Evolutionary conservation across 306 rosid genomes (phyloP).

Genomic region (Acacia crassicarpa): DNA sequence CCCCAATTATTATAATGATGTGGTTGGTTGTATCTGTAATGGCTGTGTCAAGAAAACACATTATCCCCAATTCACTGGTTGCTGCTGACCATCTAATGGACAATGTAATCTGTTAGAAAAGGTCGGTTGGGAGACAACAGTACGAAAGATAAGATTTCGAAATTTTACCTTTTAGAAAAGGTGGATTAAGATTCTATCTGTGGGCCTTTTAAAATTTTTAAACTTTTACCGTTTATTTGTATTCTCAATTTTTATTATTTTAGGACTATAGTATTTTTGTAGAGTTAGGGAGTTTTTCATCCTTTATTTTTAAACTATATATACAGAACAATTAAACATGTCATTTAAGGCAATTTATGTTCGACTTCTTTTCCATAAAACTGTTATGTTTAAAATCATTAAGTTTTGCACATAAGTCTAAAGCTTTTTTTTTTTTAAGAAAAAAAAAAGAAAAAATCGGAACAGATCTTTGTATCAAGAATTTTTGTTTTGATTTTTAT

Average conservation of each 20-base stretch:
- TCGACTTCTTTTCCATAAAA: not conserved
- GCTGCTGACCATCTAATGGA: not conserved
- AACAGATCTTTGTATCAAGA: too few species aligned
- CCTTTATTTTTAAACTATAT: not conserved
- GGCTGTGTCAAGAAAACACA: not conserved
- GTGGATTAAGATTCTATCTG: not conserved
- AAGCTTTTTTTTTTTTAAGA: too few species aligned
- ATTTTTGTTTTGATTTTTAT: too few species aligned
- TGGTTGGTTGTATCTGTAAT: not conserved
- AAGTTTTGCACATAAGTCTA: not conserved
- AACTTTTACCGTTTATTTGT: not conserved
- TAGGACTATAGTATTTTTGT: not conserved
- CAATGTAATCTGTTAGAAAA: not conserved
- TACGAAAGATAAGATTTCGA: not conserved
- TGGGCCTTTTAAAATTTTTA: not conserved
- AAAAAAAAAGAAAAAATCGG: too few species aligned
- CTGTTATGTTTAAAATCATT: not conserved
- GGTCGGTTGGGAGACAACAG: not conserved
- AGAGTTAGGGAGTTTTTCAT: not conserved
- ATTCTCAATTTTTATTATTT: not conserved
- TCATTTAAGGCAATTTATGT: not conserved
- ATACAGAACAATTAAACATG: not conserved
- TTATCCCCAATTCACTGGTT: not conserved
- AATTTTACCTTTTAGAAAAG: not conserved
- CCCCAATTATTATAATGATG: not conserved